These are phyloP conservation scores for Pseudocercospora fijiensis DNA, from an alignment of 2,329 filamentous ascomycete genomes.

Conservation along the genomic window DNA sequence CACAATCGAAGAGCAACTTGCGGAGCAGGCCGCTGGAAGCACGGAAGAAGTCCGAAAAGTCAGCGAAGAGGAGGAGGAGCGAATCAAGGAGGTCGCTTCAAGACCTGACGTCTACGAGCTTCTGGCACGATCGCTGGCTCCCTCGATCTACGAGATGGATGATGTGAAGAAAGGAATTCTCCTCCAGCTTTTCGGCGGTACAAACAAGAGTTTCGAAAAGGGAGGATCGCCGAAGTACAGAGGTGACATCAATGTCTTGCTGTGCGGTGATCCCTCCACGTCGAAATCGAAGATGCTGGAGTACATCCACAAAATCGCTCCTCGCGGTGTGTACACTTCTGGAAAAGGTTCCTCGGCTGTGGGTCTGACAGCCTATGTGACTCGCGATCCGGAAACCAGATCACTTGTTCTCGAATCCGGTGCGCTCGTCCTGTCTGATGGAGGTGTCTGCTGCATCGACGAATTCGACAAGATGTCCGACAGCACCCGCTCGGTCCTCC, in stretches of 20 bases:
- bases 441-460: slow-evolving; percentile 75
- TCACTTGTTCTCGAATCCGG: slow-evolving; percentile 74
- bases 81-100: slow-evolving; percentile 76
- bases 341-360: slow-evolving; percentile 75
- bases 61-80: slow-evolving; percentile 79
- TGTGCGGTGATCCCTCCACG: slow-evolving; percentile 96
- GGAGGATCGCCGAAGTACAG: slow-evolving; percentile 93
- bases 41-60: slow-evolving; percentile 83
- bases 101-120: slow-evolving; percentile 91
- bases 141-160: slow-evolving; percentile 96
- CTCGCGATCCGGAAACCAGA: slow-evolving; percentile 69
- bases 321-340: slow-evolving; percentile 76
- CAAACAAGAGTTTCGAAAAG: slow-evolving; percentile 97
- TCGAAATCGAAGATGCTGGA: slow-evolving; percentile 91
- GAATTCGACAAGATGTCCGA: slow-evolving; percentile 82
- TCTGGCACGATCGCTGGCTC: slow-evolving; percentile 83
- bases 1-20: slow-evolving; percentile 80
- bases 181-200: slow-evolving; percentile 92
- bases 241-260: slow-evolving; percentile 94
- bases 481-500: slow-evolving; percentile 68
- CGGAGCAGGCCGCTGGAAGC: slow-evolving; percentile 67
- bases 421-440: slow-evolving; percentile 70
- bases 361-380: slow-evolving; percentile 75
- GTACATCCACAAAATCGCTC: slow-evolving; percentile 97
- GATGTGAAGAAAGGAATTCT: slow-evolving; percentile 99